Evolutionary conservation across 1,284 basidiomycete species (phyloP), one percentile per base, ranked within the genome.

Genomic region (Malassezia slooffiae): DNA sequence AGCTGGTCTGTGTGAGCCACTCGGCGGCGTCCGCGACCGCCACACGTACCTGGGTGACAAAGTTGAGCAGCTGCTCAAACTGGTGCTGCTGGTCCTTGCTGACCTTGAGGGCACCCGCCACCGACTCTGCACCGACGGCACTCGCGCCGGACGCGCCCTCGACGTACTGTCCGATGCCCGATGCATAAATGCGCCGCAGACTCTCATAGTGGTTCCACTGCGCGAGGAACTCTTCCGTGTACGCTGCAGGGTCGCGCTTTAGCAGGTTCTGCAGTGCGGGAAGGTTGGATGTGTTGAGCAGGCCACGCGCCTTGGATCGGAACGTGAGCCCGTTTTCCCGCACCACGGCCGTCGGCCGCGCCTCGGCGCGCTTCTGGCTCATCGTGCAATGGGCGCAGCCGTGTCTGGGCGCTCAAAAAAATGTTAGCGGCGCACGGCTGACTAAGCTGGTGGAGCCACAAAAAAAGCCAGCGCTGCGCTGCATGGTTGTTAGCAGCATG

Each of bases 161-260:
- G 16, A 47, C 22, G 10, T 28, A 21, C 47, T 52, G 37, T 13
- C 56, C 59, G 3, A 63, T 38, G 16, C 62, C 56, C 30, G 55
- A 58, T 24, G 64, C 76, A 67, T 89, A 86, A 55, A 96, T 84
- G 62, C 85, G 80, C 31, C 85, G 77, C 45, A 86, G 80, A 47
- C 81, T 85, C 59, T 85, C 80, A 72, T 89, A 96, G 70, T 96
- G 89, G 57, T 89, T 88, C 83, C 89, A 96, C 76, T 97, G 93
- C 54, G 90, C 87, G n/a, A 89, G 70, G 64, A 97, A 99, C 63
- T 99, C 93, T 58, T 96, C 90, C 67, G 81, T 83, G 75, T 99
- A 97, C 0, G 80, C 83, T 6, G 75, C 72, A 2, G 91, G 85
- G 67, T 95, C 88, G 43, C 93, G 79, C 72, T 72, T 99, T 70